A percentile compares a stretch with the other conserved stretches of the same genome.
phyloP scores from a whole-genome alignment of 257 asterid genomes.

The Solanum tacnaense region DNA sequence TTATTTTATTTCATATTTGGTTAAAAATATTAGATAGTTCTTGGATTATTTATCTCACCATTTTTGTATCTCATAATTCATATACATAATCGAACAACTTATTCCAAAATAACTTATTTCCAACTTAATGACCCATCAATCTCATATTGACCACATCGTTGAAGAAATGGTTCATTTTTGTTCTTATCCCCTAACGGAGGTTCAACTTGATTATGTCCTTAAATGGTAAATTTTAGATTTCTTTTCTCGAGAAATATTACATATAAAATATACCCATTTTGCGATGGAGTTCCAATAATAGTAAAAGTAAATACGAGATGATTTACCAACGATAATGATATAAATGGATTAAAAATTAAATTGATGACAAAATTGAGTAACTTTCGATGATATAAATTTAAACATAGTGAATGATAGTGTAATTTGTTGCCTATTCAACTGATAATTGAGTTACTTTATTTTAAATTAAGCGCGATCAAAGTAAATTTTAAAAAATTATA shows the following conservation, averaged over 20 bases:
- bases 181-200: not conserved
- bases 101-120: too few relatives aligned
- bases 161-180: not conserved
- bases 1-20: too few relatives aligned
- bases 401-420: not conserved
- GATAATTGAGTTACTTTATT: not conserved
- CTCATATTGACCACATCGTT: not conserved
- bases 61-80: not conserved
- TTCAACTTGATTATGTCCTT: too few relatives aligned
- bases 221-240: too few relatives aligned
- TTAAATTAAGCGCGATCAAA: not conserved
- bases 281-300: too few relatives aligned
- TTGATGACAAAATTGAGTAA: not conserved
- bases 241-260: too few relatives aligned
- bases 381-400: not conserved
- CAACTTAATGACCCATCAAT: too few relatives aligned
- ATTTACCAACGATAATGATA: too few relatives aligned
- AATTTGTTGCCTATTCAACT: not conserved
- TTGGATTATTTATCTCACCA: too few relatives aligned
- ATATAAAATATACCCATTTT: too few relatives aligned
- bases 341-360: not conserved
- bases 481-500: too few relatives aligned
- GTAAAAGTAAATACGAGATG: not conserved
- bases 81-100: too few relatives aligned
- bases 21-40: fast-evolving